Base-by-base conservation (phyloP, 257 asterid genomes). In the Gardenia jasminoides region DNA sequence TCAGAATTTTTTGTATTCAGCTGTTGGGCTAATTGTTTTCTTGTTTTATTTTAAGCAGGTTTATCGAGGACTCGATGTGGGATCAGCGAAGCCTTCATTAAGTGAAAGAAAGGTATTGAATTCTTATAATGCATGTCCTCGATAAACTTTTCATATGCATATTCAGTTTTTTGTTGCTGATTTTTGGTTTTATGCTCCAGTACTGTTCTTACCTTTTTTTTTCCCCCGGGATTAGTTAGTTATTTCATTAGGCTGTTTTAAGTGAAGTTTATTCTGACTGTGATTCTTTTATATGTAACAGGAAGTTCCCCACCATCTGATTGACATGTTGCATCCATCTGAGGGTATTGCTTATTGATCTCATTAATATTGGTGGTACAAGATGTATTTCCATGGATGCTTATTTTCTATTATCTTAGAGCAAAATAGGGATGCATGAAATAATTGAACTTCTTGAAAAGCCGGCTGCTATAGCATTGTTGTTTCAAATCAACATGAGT, bases 301-400 rank as follows among this genome's bases (percentile, higher is more conserved):
- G 98, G 97, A 90, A 87, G 91, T 95, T 44, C 93, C 93, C 26
- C 99, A 95, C 89, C 99, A 95, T 88, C 86, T 95, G 88, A 81
- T 95, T 77, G 99, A 95, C 87, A 86, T 95, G 84, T 80, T 92
- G 84, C 92, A 93, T 84, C 99, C 99, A n/a, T 91, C 96, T 72
- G 97, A 93, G 89, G 99, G 99, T 95, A 92, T 85, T 82, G 69
- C 79, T 79, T 77, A 58, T 80, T 70, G 31, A 70, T 58, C 79
- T 79, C 76, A 58, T 80, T 70, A 31, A 70, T 58, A 72, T 67
- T 39, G 67, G 36, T 61, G 58, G 44, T 70, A 50, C 10, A 43
- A 26, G 6, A 65, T 8, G 17, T 65, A 30, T 30, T 15, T 16
- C 7, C 8, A 28, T 17, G 43, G 43, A 17, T 66, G 19, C 17